Evolutionary conservation across 139 green algal genomes (phyloP), one percentile per base, ranked within the genome.

Genomic region (Zygnema circumcarinatum): DNA sequence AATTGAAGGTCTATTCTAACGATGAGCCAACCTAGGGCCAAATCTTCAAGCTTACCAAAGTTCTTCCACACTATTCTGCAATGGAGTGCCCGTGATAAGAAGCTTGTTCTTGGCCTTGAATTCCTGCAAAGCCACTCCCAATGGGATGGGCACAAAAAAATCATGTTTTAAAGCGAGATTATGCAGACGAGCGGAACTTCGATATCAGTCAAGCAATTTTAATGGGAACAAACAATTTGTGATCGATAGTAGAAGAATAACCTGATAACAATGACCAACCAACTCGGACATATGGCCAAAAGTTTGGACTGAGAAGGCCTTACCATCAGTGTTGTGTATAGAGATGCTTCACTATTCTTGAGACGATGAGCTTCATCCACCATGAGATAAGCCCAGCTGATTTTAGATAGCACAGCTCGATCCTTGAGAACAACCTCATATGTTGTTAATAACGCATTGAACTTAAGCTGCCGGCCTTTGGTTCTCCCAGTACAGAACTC

Each of bases 361-460:
- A 98, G 92, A 38, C 96, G 78, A 69, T 94, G 92, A 38, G 91
- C 92, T 79, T 94, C 92, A 78, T 98, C 96, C 31, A 98, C 95
- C 76, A 97, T 92, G 67, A 98, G 90, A 92, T 97, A 96, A 32
- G 73, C 83, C 96, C 96, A 98, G 62, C 91, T 91, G 72, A 97
- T 92, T 40, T 93, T 74, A 41, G 62, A 32, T 41, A 93, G 79
- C 33, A 84, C 38, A 7, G 31, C 53, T 25, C 93, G 90, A 84
- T 98, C 96, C 90, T 98, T 97, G 25, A 98, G 89, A 53, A 97
- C 94, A 56, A 98, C 92, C 89, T 98, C 96, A 86, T 96, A 98
- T 0, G 96, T 98, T 33, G 96, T 98, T 85, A 98, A 25, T 56
- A 94, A 39, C 68, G 90, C 92, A 88, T 98, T 93, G 73, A 96